A percentile compares a stretch with the other conserved stretches of the same genome.
Evolutionary conservation across 2,329 filamentous ascomycete species (phyloP).

Genomic region (Hymenoscyphus albidus): DNA sequence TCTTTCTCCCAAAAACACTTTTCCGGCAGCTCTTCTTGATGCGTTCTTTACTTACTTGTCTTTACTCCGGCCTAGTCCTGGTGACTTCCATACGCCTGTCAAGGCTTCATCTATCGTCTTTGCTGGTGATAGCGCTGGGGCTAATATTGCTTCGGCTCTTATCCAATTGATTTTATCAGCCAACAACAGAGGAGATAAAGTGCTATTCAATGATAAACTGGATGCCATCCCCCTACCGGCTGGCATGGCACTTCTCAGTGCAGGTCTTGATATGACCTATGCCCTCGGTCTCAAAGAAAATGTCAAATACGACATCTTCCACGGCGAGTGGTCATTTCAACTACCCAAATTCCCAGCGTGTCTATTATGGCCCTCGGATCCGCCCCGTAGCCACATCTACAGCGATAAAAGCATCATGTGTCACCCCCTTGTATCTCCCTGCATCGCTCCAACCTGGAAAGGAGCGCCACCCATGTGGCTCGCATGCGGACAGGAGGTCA

Average conservation of each 20-base stretch:
- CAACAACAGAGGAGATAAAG: neutral
- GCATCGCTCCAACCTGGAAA: neutral
- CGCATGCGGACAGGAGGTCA: neutral
- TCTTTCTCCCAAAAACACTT: neutral
- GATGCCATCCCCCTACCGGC: neutral
- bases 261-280: neutral
- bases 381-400: neutral
- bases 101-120: neutral
- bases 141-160: neutral
- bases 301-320: neutral
- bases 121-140: neutral
- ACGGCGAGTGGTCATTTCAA: neutral
- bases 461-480: neutral
- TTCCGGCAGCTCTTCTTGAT: neutral
- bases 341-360: neutral
- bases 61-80: neutral
- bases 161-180: neutral
- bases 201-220: neutral
- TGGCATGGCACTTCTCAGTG: neutral
- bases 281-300: neutral
- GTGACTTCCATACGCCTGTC: neutral
- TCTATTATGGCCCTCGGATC: neutral
- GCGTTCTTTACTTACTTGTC: neutral
- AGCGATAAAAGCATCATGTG: neutral
- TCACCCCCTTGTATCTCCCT: neutral